phyloP scores from a whole-genome alignment of 805 yeast genomes.

The Monosporozyma solicola region DNA sequence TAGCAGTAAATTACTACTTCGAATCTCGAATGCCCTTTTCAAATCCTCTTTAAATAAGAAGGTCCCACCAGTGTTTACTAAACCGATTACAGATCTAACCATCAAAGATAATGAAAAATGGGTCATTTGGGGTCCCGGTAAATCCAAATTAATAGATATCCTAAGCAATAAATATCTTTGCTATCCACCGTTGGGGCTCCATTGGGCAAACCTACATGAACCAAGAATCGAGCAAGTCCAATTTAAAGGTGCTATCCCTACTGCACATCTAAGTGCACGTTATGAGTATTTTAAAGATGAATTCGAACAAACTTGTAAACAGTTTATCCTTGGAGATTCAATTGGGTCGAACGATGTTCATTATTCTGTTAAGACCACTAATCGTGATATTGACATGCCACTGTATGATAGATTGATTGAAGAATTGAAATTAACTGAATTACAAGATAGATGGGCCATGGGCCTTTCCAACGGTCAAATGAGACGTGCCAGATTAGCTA shows the following conservation, averaged over 20 bases:
- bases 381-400: constrained; percentile 25
- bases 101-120: constrained; percentile 32
- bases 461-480: constrained; percentile 91
- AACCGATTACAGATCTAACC: constrained; percentile 14
- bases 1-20: neutral
- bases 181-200: constrained; percentile 20
- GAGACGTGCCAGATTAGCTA: constrained; percentile 81
- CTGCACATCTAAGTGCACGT: constrained; percentile 79
- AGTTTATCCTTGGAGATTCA: constrained; percentile 47
- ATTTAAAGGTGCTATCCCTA: constrained; percentile 40
- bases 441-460: constrained; percentile 70
- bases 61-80: constrained; percentile 24
- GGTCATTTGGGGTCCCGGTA: constrained; percentile 33
- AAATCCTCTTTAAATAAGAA: constrained; percentile 30
- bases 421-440: constrained; percentile 44
- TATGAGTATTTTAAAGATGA: constrained; percentile 83
- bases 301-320: constrained; percentile 60
- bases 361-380: constrained; percentile 27
- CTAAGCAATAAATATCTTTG: constrained; percentile 21
- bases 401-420: constrained; percentile 38
- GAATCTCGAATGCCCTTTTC: constrained; percentile 27
- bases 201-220: constrained; percentile 8
- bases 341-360: constrained; percentile 36
- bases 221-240: constrained; percentile 28
- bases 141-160: constrained; percentile 21